These are phyloP conservation scores for Trichaptum fuscoviolaceum DNA, from an alignment of 768 basidiomycete species.

Conservation along the genomic window DNA sequence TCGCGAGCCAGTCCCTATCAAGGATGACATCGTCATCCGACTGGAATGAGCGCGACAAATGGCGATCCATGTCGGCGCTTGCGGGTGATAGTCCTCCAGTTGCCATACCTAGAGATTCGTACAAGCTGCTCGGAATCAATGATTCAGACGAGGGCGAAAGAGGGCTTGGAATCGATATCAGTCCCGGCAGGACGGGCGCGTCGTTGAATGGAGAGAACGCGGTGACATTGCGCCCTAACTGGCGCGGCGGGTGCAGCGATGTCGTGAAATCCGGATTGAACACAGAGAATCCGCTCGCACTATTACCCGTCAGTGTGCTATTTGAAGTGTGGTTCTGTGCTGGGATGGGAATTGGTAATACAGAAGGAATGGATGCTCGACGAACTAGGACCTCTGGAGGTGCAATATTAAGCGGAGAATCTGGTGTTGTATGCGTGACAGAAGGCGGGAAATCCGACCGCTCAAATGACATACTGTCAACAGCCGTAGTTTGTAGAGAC, in stretches of 20 bases:
- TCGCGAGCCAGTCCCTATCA: slow-evolving; percentile 46
- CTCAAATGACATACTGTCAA: background rate
- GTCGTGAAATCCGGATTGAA: slow-evolving; percentile 36
- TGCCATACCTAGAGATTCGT: slow-evolving; percentile 44
- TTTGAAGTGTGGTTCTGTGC: background rate
- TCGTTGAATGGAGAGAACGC: slow-evolving; percentile 56
- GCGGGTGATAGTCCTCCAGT: slow-evolving; percentile 5
- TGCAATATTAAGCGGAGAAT: slow-evolving; percentile 6
- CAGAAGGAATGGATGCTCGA: slow-evolving; percentile 19
- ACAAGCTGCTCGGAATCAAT: slow-evolving; percentile 51
- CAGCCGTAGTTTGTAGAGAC: background rate
- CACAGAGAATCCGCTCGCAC: slow-evolving; percentile 34
- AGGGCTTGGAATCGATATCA: slow-evolving; percentile 18
- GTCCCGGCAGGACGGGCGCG: slow-evolving; percentile 21
- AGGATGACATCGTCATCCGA: slow-evolving; percentile 48
- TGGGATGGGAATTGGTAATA: slow-evolving; percentile 19
- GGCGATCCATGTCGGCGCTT: slow-evolving; percentile 17
- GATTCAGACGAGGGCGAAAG: slow-evolving; percentile 41
- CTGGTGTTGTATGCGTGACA: background rate
- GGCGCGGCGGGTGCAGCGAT: slow-evolving; percentile 15
- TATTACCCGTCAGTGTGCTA: slow-evolving; percentile 13
- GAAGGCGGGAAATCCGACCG: slow-evolving; percentile 5
- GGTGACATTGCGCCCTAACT: slow-evolving; percentile 11
- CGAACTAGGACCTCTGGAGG: slow-evolving; percentile 20
- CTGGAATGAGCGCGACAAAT: slow-evolving; percentile 41